Evolutionary conservation across 129 eudicot genomes (phyloP).

Genomic region (Flaveria trinervia): DNA sequence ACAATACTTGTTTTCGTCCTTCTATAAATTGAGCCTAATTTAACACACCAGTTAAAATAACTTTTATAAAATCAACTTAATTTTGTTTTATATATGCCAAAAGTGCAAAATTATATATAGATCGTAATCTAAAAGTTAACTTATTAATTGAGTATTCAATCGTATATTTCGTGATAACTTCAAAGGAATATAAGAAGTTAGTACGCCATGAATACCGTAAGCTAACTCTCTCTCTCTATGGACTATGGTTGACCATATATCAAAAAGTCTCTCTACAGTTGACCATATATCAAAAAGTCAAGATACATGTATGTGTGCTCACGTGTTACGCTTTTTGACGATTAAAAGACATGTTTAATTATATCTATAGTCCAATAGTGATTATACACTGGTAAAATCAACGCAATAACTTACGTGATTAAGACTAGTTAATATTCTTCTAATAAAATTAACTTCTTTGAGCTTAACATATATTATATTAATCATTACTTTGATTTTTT

Average conservation of each 20-base stretch:
- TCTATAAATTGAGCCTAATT: too few relatives aligned
- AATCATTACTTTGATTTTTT: too few relatives aligned
- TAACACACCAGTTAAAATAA: too few relatives aligned
- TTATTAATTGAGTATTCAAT: too few relatives aligned
- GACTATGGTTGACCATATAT: neutral
- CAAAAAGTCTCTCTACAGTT: neutral
- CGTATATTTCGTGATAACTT: too few relatives aligned
- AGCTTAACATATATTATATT: neutral
- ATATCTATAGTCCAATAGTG: neutral
- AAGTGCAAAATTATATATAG: too few relatives aligned
- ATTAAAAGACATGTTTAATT: neutral
- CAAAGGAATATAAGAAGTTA: too few relatives aligned
- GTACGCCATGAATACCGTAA: too few relatives aligned
- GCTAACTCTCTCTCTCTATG: neutral
- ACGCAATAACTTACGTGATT: conserved; percentile 9
- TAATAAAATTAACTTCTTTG: conserved; percentile 1
- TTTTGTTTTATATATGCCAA: too few relatives aligned
- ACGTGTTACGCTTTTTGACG: conserved; percentile 21
- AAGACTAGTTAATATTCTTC: neutral
- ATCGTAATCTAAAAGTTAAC: too few relatives aligned
- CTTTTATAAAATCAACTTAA: too few relatives aligned
- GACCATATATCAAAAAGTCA: conserved; percentile 3
- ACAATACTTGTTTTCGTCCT: too few relatives aligned
- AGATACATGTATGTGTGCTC: conserved; percentile 17
- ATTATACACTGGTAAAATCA: conserved; percentile 15